Conservation (phyloP, 2,329 filamentous ascomycete genomes). For the Grosmannia clavigera region DNA sequence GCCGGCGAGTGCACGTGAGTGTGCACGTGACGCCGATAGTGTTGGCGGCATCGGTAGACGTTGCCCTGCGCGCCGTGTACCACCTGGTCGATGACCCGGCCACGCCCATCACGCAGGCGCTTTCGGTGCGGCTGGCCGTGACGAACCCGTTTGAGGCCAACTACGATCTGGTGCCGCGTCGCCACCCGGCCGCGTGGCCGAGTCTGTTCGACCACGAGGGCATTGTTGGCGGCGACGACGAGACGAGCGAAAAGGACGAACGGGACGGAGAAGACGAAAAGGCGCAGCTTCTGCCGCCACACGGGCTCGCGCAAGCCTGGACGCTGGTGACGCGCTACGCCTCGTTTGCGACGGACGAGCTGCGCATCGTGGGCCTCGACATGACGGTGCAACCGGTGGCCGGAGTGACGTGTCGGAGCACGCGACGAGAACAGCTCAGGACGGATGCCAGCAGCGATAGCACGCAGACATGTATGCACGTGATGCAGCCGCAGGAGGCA, state of each 20-base stretch:
- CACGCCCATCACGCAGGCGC: constrained; percentile 48
- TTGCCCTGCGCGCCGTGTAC: constrained; percentile 66
- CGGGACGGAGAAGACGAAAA: neutral
- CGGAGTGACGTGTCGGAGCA: constrained; percentile 44
- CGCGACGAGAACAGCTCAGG: constrained; percentile 20
- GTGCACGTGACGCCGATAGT: constrained; percentile 38
- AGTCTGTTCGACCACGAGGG: constrained; percentile 62
- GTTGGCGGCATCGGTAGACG: constrained; percentile 44
- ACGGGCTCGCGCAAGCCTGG: constrained; percentile 72
- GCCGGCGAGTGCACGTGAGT: constrained; percentile 28
- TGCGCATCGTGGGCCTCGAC: constrained; percentile 51
- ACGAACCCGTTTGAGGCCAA: constrained; percentile 82
- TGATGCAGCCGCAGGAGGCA: constrained; percentile 54
- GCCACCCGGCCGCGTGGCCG: constrained; percentile 73
- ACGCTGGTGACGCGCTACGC: constrained; percentile 58
- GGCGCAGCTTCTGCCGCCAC: constrained; percentile 14
- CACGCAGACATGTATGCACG: constrained; percentile 11
- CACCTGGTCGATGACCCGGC: constrained; percentile 56
- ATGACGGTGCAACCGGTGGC: constrained; percentile 36
- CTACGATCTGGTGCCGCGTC: constrained; percentile 71
- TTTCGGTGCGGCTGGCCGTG: constrained; percentile 57
- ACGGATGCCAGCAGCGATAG: constrained; percentile 23
- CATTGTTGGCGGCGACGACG: constrained; percentile 13
- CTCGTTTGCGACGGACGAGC: constrained; percentile 64
- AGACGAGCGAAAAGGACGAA: neutral